phyloP scores from a whole-genome alignment of 2,329 filamentous ascomycete species.

The Paradendryphiella salina region DNA sequence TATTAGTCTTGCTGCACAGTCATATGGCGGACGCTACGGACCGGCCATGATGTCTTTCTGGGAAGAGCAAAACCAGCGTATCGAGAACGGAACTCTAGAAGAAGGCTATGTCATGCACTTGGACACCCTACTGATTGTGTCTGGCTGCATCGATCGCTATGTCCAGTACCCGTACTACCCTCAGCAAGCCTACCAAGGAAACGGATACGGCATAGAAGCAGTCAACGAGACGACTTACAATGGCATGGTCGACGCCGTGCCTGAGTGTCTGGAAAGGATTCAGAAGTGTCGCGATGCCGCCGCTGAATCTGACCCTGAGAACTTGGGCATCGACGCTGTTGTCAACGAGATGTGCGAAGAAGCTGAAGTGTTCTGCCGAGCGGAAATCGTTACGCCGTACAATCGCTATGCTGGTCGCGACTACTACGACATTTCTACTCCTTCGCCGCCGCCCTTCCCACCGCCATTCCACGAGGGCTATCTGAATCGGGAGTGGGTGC shows the following conservation, averaged over 20 bases:
- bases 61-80: conserved; percentile 21
- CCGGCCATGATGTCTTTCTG: conserved; percentile 20
- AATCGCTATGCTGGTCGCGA: conserved; percentile 20
- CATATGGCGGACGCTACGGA: conserved; percentile 18
- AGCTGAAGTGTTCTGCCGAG: conserved; percentile 54
- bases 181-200: conserved; percentile 15
- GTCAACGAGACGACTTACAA: conserved; percentile 24
- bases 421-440: conserved; percentile 27
- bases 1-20: conserved; percentile 26
- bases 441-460: conserved; percentile 32
- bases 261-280: conserved; percentile 21
- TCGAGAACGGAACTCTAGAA: conserved; percentile 13
- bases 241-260: conserved; percentile 18
- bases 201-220: conserved; percentile 17
- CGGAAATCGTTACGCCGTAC: conserved; percentile 23
- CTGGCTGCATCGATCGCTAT: conserved; percentile 15
- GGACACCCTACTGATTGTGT: conserved; percentile 17
- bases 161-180: conserved; percentile 18
- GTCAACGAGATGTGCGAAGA: conserved; percentile 53
- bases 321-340: conserved; percentile 27
- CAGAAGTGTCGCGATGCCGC: conserved; percentile 20
- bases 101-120: conserved; percentile 17
- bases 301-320: conserved; percentile 42
- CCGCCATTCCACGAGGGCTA: conserved; percentile 16
- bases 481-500: conserved; percentile 20